These are phyloP conservation scores for Thermothielavioides terrestris DNA, from an alignment of 495 filamentous ascomycete genomes.

Conservation along the genomic window DNA sequence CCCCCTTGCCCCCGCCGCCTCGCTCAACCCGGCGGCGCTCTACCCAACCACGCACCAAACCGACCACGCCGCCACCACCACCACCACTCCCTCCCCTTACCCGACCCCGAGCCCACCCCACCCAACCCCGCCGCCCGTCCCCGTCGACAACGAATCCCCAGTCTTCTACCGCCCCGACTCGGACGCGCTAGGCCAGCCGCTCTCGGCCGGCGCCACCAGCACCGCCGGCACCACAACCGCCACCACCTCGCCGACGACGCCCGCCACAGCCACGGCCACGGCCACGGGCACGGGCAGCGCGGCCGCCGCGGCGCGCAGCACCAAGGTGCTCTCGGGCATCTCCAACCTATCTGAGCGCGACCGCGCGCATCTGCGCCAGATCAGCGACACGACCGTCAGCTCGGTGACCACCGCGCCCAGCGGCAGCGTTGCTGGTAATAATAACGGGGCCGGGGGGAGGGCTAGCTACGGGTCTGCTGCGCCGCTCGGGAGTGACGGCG, in stretches of 20 bases:
- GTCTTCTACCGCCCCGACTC: constrained; percentile 25
- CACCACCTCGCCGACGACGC: background rate
- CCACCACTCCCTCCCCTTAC: constrained; percentile 8
- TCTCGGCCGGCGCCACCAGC: no score
- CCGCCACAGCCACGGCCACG: background rate
- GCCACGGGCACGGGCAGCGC: background rate
- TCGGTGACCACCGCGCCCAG: constrained; percentile 17
- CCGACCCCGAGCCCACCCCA: constrained; percentile 12
- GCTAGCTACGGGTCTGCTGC: no score
- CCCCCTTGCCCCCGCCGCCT: constrained; percentile 18
- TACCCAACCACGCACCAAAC: constrained; percentile 17
- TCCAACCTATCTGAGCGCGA: constrained; percentile 37
- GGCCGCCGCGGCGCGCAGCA: constrained; percentile 1
- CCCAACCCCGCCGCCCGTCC: background rate
- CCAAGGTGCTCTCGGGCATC: constrained; percentile 31
- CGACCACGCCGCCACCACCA: constrained; percentile 21
- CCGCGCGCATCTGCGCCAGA: constrained; percentile 36
- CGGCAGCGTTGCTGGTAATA: background rate
- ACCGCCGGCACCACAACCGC: background rate
- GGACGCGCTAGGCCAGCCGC: constrained; percentile 21
- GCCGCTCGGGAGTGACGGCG: background rate
- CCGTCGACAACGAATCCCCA: background rate
- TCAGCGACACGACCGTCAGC: constrained; percentile 37
- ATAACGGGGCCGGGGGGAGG: background rate
- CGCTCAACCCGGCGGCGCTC: constrained; percentile 16